These are phyloP conservation scores for Aquilaria yunnanensis DNA, from an alignment of 345 rosid genomes.

Conservation along the genomic window DNA sequence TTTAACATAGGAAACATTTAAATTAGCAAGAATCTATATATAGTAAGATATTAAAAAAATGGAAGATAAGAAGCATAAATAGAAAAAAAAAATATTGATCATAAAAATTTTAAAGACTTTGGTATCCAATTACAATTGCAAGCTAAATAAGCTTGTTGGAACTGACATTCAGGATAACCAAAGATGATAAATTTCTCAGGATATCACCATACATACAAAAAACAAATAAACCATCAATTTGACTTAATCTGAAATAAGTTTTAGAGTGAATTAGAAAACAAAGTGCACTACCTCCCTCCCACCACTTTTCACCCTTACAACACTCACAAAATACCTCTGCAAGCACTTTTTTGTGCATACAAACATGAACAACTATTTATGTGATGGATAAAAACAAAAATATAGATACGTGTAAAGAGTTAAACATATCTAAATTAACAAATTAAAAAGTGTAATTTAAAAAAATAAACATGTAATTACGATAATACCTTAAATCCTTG, in stretches of 20 bases:
- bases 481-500: too few species aligned
- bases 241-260: background rate
- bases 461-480: too few species aligned
- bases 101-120: constrained; percentile 21
- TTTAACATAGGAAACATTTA: constrained; percentile 74
- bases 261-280: background rate
- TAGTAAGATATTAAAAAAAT: background rate
- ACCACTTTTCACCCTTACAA: constrained; percentile 84
- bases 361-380: background rate
- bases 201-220: constrained; percentile 73
- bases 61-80: background rate
- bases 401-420: too few species aligned
- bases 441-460: too few species aligned
- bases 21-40: constrained; percentile 4
- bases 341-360: constrained; percentile 53
- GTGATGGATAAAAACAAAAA: background rate
- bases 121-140: constrained; percentile 82
- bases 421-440: too few species aligned
- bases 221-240: background rate
- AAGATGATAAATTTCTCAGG: constrained; percentile 51
- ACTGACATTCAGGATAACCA: constrained; percentile 74
- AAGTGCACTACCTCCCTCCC: constrained; percentile 64
- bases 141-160: constrained; percentile 62
- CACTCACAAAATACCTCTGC: constrained; percentile 50
- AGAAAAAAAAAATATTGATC: background rate